phyloP scores from a whole-genome alignment of 2,329 filamentous ascomycete species.

The Penicillium hordei region DNA sequence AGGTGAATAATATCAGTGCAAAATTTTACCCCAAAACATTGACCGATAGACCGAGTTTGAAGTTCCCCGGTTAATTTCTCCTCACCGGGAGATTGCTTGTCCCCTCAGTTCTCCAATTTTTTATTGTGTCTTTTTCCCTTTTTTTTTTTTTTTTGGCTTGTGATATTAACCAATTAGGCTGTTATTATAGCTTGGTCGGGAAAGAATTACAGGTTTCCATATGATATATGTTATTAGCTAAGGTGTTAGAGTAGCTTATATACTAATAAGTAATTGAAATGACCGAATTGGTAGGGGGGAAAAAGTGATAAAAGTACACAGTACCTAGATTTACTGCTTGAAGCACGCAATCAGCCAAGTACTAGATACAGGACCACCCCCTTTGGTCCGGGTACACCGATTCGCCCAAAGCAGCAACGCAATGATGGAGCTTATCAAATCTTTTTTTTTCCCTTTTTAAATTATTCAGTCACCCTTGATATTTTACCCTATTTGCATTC shows the following conservation, averaged over 20 bases:
- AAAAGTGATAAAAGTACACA: not conserved
- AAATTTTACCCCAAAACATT: constrained; percentile 4
- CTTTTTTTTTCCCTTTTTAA: constrained; percentile 18
- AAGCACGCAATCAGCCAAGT: constrained; percentile 8
- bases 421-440: constrained; percentile 20
- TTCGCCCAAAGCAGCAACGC: constrained; percentile 37
- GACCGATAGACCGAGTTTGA: not conserved
- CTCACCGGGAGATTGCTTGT: constrained; percentile 19
- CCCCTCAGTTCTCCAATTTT: constrained; percentile 26
- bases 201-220: not conserved
- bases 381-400: constrained; percentile 31
- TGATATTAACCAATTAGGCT: not conserved
- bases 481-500: constrained; percentile 11
- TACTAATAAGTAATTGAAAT: not conserved
- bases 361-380: constrained; percentile 6
- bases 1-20: not conserved
- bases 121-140: not conserved
- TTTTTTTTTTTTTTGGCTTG: not conserved
- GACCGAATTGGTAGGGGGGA: not conserved
- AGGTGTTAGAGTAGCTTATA: not conserved
- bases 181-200: not conserved
- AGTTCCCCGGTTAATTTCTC: constrained; percentile 24
- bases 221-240: not conserved
- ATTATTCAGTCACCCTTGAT: constrained; percentile 8
- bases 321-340: not conserved